Evolutionary conservation across 2,329 filamentous ascomycete genomes (phyloP), one percentile per base, ranked within the genome.

Genomic region (Beauveria sp.): DNA sequence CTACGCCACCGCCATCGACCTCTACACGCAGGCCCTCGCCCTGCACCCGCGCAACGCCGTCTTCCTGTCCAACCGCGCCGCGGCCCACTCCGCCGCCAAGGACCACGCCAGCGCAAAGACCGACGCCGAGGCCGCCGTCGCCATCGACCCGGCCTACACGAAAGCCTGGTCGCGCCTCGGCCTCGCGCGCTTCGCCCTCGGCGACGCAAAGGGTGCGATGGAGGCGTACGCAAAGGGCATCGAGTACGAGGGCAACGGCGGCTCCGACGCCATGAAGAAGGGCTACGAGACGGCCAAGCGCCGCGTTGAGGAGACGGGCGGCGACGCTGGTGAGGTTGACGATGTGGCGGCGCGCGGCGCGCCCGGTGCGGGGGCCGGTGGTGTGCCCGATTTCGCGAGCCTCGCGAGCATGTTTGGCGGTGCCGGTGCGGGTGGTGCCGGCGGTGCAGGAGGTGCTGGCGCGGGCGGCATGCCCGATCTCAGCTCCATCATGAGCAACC

Each of bases 121-220:
- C 64, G 95, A 99, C 74, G 95, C 95, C 52, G 93, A 98, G 79
- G 85, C 95, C 66, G 95, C 95, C 61, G 90, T 95, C 61, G 84
- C 86, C 62, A 84, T 92, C 60, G 95, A 99, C 75, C 91, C 95
- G 14, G 87, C 86, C 73, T 99, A 98, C 81, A 96, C 93, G 67
- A 98, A 99, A 80, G 95, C 92, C 18, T 99, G 95, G 95, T 95
- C 90, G 68, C 86, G 95, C 64, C 83, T 99, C 22, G 95, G 95
- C 22, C 87, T 98, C 45, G 95, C 95, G 49, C 86, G 89, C 64
- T 99, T 93, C 76, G 93, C 93, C 18, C 84, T 97, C 57, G 93
- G 93, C 40, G 93, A 99, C 71, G 88, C 91, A 62, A 88, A 88
- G 76, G 95, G 91, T 55, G 88, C 90, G 66, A 96, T 97, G 88